Conservation (phyloP, 2,329 filamentous ascomycete species). For the Beauveria australis region DNA sequence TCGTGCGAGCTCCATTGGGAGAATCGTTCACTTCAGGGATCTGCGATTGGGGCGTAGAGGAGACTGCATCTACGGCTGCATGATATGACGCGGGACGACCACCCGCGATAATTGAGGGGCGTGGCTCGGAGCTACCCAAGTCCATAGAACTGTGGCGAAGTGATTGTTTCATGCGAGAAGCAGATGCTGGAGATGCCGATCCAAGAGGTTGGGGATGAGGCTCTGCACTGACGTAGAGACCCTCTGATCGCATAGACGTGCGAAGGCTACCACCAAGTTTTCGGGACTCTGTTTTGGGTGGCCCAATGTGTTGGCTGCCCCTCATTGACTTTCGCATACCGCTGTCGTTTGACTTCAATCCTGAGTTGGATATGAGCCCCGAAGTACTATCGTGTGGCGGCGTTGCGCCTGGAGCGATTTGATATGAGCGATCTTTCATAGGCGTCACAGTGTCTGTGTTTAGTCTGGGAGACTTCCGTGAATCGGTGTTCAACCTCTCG, state of each 20-base stretch:
- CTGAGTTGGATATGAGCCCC: background rate
- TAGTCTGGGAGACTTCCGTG: constrained; percentile 14
- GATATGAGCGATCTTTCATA: constrained; percentile 26
- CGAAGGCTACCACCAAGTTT: constrained; percentile 22
- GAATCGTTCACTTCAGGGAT: constrained; percentile 20
- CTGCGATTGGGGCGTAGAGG: constrained; percentile 16
- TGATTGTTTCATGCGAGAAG: constrained; percentile 4
- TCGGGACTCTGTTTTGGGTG: background rate
- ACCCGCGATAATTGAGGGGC: constrained; percentile 11
- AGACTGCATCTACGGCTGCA: constrained; percentile 13
- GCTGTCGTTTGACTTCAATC: constrained; percentile 6
- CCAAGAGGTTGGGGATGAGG: background rate
- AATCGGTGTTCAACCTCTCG: background rate
- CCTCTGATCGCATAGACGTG: constrained; percentile 17
- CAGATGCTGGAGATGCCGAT: background rate
- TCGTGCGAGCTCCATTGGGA: constrained; percentile 16
- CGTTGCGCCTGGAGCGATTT: constrained; percentile 29
- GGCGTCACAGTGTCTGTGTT: constrained; percentile 16
- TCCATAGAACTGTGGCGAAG: constrained; percentile 6
- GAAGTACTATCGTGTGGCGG: constrained; percentile 17
- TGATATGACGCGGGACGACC: constrained; percentile 25
- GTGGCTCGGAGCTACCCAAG: background rate
- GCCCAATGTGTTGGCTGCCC: constrained; percentile 2
- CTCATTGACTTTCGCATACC: constrained; percentile 15
- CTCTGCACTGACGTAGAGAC: background rate